Evolutionary conservation across 2,329 filamentous ascomycete genomes (phyloP).

Genomic region (Colletotrichum phormii): DNA sequence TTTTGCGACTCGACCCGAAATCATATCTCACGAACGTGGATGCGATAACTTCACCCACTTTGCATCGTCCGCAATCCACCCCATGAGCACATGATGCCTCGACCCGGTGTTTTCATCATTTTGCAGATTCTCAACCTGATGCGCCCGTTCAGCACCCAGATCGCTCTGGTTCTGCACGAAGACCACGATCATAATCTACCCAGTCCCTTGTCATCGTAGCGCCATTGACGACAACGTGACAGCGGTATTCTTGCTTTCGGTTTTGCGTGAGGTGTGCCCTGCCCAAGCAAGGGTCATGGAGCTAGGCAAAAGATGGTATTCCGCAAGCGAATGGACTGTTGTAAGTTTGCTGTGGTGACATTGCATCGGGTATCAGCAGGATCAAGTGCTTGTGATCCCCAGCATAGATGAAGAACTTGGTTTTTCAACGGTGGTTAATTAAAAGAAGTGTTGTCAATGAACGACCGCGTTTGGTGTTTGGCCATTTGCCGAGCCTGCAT

Average conservation of each 20-base stretch:
- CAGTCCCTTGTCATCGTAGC: background rate
- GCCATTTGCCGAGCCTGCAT: constrained; percentile 2
- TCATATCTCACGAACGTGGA: constrained; percentile 2
- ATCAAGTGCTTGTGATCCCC: background rate
- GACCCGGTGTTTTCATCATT: constrained; percentile 25
- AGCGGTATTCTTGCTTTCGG: background rate
- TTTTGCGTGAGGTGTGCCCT: background rate
- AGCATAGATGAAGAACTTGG: background rate
- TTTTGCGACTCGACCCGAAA: background rate
- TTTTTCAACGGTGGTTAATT: background rate
- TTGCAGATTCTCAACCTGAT: background rate
- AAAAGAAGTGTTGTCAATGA: background rate
- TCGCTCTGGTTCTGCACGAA: background rate
- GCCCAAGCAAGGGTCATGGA: background rate
- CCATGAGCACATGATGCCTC: background rate
- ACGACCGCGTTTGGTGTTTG: background rate
- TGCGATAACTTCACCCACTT: background rate
- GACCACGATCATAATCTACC: background rate
- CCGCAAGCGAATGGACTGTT: background rate
- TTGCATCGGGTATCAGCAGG: background rate
- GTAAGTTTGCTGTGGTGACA: background rate
- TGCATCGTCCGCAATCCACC: background rate
- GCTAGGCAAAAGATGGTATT: background rate
- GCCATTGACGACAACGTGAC: background rate
- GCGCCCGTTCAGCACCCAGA: background rate